These are phyloP conservation scores for Aphanomyces astaci DNA, from an alignment of 352 stramenopile genomes.

Conservation along the genomic window DNA sequence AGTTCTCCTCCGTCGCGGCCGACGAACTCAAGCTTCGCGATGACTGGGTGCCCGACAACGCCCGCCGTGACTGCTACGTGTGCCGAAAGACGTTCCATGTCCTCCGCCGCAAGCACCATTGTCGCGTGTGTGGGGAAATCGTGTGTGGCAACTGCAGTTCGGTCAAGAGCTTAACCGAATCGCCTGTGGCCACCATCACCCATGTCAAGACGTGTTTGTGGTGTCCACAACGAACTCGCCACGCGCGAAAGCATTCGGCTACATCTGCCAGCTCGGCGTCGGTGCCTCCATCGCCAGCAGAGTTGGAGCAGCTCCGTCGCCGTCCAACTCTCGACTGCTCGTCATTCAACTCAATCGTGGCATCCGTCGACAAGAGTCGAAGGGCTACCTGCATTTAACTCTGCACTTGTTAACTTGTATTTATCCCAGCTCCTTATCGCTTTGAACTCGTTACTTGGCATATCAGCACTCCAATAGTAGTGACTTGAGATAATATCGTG, in stretches of 20 bases:
- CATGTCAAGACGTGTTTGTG: conserved; percentile 8
- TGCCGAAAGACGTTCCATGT: conserved; percentile 25
- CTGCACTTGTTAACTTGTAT: too few relatives aligned
- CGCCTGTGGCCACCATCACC: background rate
- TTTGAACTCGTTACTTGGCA: too few relatives aligned
- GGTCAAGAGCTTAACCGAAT: background rate
- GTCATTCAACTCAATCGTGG: background rate
- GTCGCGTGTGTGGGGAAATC: conserved; percentile 66
- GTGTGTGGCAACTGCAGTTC: conserved; percentile 57
- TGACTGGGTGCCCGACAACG: background rate
- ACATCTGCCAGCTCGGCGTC: background rate
- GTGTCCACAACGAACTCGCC: background rate
- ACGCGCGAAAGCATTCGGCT: background rate
- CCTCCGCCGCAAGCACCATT: conserved; percentile 66
- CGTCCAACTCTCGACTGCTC: background rate
- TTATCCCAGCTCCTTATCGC: too few relatives aligned
- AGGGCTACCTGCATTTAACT: too few relatives aligned
- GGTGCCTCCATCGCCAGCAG: background rate
- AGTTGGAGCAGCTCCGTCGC: background rate
- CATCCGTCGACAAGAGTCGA: too few relatives aligned
- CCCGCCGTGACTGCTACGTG: conserved; percentile 1
- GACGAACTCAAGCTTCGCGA: background rate
- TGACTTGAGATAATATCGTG: too few relatives aligned
- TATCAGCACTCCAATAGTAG: too few relatives aligned
- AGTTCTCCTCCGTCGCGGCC: background rate